These are phyloP conservation scores for Cryptosporidium bovis DNA, from an alignment of 169 alveolate genomes.

Conservation along the genomic window DNA sequence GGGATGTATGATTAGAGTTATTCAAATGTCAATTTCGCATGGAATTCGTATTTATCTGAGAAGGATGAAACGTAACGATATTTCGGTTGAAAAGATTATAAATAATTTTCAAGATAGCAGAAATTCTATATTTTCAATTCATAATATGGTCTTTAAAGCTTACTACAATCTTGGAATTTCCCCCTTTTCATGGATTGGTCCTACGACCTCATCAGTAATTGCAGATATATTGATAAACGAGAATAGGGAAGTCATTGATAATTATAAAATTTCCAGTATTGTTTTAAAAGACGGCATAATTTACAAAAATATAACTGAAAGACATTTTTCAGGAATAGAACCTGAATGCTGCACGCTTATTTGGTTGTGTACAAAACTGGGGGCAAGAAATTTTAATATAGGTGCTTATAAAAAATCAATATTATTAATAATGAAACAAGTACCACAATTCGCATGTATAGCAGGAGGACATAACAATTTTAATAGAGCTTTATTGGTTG, in stretches of 20 bases:
- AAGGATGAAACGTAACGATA: background rate
- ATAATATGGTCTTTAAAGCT: constrained; percentile 27
- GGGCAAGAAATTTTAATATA: constrained; percentile 23
- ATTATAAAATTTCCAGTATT: constrained; percentile 34
- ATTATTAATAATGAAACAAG: constrained; percentile 16
- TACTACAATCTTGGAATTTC: constrained; percentile 13
- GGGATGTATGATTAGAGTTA: constrained; percentile 72
- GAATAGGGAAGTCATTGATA: background rate
- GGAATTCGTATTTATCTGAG: constrained; percentile 24
- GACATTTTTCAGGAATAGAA: background rate
- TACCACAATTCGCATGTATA: constrained; percentile 61
- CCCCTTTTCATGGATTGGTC: constrained; percentile 67
- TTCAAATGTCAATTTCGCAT: constrained; percentile 27
- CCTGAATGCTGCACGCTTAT: constrained; percentile 32
- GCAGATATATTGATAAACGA: constrained; percentile 40
- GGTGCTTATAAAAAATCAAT: constrained; percentile 36
- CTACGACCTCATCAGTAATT: constrained; percentile 60
- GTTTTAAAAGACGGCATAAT: constrained; percentile 36
- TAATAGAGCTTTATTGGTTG: constrained; percentile 29
- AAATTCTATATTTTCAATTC: constrained; percentile 39
- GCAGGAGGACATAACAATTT: constrained; percentile 58
- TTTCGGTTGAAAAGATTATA: background rate
- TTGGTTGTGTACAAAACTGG: constrained; percentile 63
- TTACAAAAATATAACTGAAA: constrained; percentile 23
- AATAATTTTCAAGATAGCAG: constrained; percentile 35